These are phyloP conservation scores for Chloris gayana DNA, from an alignment of 176 grass and related monocot genomes.

Conservation along the genomic window DNA sequence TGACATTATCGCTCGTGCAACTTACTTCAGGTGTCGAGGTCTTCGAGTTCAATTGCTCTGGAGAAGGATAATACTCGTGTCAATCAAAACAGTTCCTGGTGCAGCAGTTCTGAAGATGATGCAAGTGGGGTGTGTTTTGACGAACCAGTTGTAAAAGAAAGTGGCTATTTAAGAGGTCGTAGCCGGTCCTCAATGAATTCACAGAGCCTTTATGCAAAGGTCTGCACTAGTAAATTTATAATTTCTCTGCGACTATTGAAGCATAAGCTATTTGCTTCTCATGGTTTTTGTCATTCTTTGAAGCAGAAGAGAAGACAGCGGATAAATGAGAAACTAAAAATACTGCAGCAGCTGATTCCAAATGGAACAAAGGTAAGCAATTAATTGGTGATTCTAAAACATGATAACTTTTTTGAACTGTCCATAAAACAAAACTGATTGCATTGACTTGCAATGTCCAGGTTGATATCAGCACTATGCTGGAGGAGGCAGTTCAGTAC, in stretches of 20 bases:
- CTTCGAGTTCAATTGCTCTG: neutral
- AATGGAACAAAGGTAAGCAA: slow-evolving; percentile 45
- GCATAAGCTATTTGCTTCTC: neutral
- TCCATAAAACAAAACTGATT: neutral
- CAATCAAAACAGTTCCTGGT: slow-evolving; percentile 13
- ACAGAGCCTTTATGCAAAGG: slow-evolving; percentile 50
- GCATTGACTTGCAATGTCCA: slow-evolving; percentile 8
- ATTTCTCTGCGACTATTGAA: neutral
- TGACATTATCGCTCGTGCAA: neutral
- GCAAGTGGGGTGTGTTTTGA: neutral
- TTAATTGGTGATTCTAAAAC: neutral
- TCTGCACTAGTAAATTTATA: neutral
- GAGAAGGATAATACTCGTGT: neutral
- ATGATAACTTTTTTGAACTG: neutral
- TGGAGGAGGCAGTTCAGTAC: slow-evolving; percentile 56
- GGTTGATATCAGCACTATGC: slow-evolving; percentile 61
- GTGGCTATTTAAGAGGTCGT: neutral
- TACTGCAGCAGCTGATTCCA: slow-evolving; percentile 45
- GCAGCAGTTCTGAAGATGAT: slow-evolving; percentile 39
- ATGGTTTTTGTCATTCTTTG: neutral
- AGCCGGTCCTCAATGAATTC: slow-evolving; percentile 31
- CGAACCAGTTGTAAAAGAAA: slow-evolving; percentile 21
- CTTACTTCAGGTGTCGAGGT: neutral
- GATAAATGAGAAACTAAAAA: slow-evolving; percentile 43
- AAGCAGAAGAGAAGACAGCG: slow-evolving; percentile 49